phyloP scores from a whole-genome alignment of 2,329 filamentous ascomycete genomes.

The Cercospora sp. region DNA sequence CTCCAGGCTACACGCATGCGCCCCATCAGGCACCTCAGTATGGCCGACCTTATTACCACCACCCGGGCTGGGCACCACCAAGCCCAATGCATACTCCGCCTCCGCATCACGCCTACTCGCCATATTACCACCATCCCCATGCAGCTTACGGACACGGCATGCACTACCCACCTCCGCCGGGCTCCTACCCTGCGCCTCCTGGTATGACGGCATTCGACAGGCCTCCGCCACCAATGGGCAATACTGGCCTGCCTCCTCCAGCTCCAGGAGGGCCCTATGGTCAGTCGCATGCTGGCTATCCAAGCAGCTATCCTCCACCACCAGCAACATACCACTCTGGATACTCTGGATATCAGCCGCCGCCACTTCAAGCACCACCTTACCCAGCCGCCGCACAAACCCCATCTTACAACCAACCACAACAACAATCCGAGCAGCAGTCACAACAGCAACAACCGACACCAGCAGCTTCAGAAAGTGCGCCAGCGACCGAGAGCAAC shows the following conservation, averaged over 20 bases:
- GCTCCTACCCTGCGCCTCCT: constrained; percentile 29
- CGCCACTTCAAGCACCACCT: constrained; percentile 27
- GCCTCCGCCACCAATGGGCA: constrained; percentile 43
- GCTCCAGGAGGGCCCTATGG: constrained; percentile 36
- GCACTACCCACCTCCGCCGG: constrained; percentile 39
- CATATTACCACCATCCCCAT: constrained; percentile 39
- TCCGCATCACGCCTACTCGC: constrained; percentile 38
- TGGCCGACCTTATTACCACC: constrained; percentile 40
- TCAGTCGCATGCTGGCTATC: constrained; percentile 32
- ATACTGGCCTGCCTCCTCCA: constrained; percentile 43
- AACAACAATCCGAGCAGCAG: constrained; percentile 18
- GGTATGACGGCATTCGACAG: constrained; percentile 42
- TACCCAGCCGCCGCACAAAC: constrained; percentile 20
- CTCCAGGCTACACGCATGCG: constrained; percentile 57
- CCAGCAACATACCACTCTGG: constrained; percentile 26
- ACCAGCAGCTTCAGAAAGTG: constrained; percentile 19
- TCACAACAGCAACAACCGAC: constrained; percentile 24
- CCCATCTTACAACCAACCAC: constrained; percentile 18
- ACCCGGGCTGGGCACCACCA: constrained; percentile 42
- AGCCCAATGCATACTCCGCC: constrained; percentile 46
- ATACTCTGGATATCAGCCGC: constrained; percentile 26
- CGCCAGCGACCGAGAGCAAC: constrained; percentile 33
- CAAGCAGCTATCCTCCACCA: constrained; percentile 30
- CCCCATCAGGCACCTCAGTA: constrained; percentile 48
- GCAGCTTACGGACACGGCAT: constrained; percentile 33